Evolutionary conservation across 2,329 filamentous ascomycete species (phyloP), one percentile per base, ranked within the genome.

Genomic region (Sporothrix sp.): DNA sequence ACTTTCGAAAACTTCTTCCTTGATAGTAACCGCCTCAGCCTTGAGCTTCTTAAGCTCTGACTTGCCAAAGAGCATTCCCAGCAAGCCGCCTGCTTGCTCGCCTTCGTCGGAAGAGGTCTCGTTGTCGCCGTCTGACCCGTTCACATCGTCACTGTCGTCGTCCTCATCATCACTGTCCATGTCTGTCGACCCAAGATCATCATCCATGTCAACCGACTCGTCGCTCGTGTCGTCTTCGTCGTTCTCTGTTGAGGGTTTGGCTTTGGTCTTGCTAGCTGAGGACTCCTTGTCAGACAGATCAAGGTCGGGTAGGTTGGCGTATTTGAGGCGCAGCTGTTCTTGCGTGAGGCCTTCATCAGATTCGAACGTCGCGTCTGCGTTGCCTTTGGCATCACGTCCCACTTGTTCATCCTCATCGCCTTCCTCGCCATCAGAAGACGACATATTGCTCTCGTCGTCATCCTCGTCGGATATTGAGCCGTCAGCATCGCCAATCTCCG

Each of bases 141-240:
- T 70, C 11, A 67, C 66, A 14, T 69, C 62, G 14, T 71, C 72
- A 4, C 66, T 67, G 2, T 64, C 66, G 35, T 43, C 48, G 66
- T 71, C 64, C 3, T 70, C 70, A 6, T 66, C 70, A 28, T 67
- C 69, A 40, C 68, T 72, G 16, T 72, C 69, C 61, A 71, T 69
- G 39, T 82, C 78, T 25, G 73, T 78, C 3, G 78, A 79, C 3
- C 76, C 78, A 57, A 81, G 66, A 51, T 83, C 79, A 53, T 83
- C 79, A 56, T 84, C 80, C 80, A 84, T 84, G 58, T 82, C 79
- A 20, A 83, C 68, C 2, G 81, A 83, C 60, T 84, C 80, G 56
- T 84, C 81, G 38, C 74, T 78, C 37, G 64, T 58, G 6, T 64
- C 64, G 21, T 35, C 58, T 35, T 62, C 60, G 20, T 58, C 52